These are phyloP conservation scores for Cercospora sesami DNA, from an alignment of 2,329 filamentous ascomycete species.

Conservation along the genomic window DNA sequence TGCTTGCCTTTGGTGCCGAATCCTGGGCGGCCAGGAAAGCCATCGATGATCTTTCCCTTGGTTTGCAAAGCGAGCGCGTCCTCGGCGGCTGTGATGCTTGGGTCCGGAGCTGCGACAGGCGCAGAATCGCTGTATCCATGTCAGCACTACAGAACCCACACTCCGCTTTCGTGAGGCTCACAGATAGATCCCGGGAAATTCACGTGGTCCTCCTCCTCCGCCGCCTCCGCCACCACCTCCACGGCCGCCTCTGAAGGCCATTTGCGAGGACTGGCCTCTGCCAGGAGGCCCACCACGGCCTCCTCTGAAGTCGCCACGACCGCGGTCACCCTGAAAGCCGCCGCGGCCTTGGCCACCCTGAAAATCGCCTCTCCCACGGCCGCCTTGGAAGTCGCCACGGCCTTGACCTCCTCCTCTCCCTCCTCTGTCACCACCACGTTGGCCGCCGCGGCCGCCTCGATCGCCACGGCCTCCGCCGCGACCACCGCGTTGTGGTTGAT, in stretches of 20 bases:
- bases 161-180: slow-evolving; percentile 17
- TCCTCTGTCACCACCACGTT: slow-evolving; percentile 19
- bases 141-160: slow-evolving; percentile 26
- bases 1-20: slow-evolving; percentile 43
- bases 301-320: slow-evolving; percentile 33
- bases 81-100: slow-evolving; percentile 30
- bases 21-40: slow-evolving; percentile 39
- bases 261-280: slow-evolving; percentile 16
- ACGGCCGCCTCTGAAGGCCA: slow-evolving; percentile 28
- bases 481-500: slow-evolving; percentile 24
- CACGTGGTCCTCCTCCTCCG: slow-evolving; percentile 11
- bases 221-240: slow-evolving; percentile 20
- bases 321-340: slow-evolving; percentile 24
- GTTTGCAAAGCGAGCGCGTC: slow-evolving; percentile 30
- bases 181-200: slow-evolving; percentile 31
- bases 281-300: slow-evolving; percentile 21
- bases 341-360: slow-evolving; percentile 28
- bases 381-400: slow-evolving; percentile 16
- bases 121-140: slow-evolving; percentile 25
- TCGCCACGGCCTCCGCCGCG: slow-evolving; percentile 12
- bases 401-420: slow-evolving; percentile 19
- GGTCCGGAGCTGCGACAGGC: slow-evolving; percentile 29
- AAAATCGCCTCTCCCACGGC: slow-evolving; percentile 17
- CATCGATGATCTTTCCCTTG: slow-evolving; percentile 32
- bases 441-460: slow-evolving; percentile 16